Conservation (phyloP, 768 basidiomycete genomes). For the Amanita pallidorosea region DNA sequence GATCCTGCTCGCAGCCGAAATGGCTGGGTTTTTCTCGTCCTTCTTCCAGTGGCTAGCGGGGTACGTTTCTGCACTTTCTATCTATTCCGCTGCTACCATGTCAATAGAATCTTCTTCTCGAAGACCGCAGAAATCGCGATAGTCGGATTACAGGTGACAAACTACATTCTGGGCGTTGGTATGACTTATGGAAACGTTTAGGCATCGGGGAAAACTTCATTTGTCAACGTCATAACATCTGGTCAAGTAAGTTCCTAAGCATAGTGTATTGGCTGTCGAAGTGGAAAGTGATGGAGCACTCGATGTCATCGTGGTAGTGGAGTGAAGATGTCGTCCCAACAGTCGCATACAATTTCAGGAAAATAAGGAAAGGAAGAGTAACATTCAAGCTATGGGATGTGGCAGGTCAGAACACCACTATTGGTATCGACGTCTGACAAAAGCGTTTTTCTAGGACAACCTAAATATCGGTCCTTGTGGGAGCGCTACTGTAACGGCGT, state of each 20-base stretch:
- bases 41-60: slow-evolving; percentile 37
- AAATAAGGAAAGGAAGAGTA: slow-evolving; percentile 81
- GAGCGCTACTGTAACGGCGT: slow-evolving; percentile 90
- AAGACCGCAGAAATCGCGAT: slow-evolving; percentile 83
- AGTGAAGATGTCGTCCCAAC: slow-evolving; percentile 96
- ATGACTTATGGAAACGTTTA: slow-evolving; percentile 17
- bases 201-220: slow-evolving; percentile 93
- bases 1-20: slow-evolving; percentile 9
- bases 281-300: not conserved
- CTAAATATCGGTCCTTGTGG: slow-evolving; percentile 93
- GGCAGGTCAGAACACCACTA: slow-evolving; percentile 46
- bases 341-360: slow-evolving; percentile 86
- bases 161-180: not conserved
- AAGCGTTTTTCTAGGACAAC: slow-evolving; percentile 51
- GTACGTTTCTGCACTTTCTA: slow-evolving; percentile 11
- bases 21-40: slow-evolving; percentile 31
- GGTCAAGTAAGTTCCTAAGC: slow-evolving; percentile 44
- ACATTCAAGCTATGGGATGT: slow-evolving; percentile 95
- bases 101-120: slow-evolving; percentile 67
- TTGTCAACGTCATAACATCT: slow-evolving; percentile 86
- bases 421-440: not conserved
- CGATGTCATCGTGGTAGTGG: slow-evolving; percentile 42
- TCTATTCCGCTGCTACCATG: not conserved
- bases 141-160: slow-evolving; percentile 74
- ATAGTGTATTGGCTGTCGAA: not conserved